Percentiles rank a stretch among this genome's conserved stretches.
phyloP scores from a whole-genome alignment of 2,329 filamentous ascomycete species.

The Monilinia vaccinii-corymbosi region DNA sequence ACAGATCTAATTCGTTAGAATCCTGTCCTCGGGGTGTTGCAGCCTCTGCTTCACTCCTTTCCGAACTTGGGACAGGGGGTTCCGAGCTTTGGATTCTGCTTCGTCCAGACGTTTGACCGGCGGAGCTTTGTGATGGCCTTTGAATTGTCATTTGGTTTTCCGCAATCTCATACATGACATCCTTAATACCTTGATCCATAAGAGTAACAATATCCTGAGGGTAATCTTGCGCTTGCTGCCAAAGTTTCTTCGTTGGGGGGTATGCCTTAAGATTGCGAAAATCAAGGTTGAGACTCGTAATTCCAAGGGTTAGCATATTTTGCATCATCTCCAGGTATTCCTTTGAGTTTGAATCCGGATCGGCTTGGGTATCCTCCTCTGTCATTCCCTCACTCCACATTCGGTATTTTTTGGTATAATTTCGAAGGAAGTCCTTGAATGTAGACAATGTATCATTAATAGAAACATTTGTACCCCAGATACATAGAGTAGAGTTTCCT shows the following conservation, averaged over 20 bases:
- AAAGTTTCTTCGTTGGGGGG: constrained; percentile 84
- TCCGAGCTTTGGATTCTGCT: constrained; percentile 56
- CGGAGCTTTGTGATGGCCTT: constrained; percentile 50
- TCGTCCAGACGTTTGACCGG: constrained; percentile 37
- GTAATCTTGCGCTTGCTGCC: constrained; percentile 90
- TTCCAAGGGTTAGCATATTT: constrained; percentile 81
- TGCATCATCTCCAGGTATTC: constrained; percentile 80
- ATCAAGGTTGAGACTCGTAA: constrained; percentile 79
- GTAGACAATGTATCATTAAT: constrained; percentile 78
- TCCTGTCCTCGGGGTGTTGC: constrained; percentile 37
- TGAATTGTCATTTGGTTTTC: constrained; percentile 67
- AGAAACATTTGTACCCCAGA: constrained; percentile 97
- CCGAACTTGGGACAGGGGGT: constrained; percentile 71
- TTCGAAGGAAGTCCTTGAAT: constrained; percentile 87
- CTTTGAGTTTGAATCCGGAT: constrained; percentile 66
- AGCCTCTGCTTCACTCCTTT: constrained; percentile 46
- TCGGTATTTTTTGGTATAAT: constrained; percentile 89
- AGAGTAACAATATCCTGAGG: constrained; percentile 93
- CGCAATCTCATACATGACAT: constrained; percentile 85
- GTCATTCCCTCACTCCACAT: constrained; percentile 82
- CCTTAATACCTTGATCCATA: constrained; percentile 91
- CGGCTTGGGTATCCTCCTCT: constrained; percentile 60
- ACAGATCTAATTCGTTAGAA: constrained; percentile 52
- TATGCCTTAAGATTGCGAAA: constrained; percentile 85
- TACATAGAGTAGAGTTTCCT: constrained; percentile 70